Evolutionary conservation across 2,329 filamentous ascomycete genomes (phyloP).

Genomic region (Epichloe uncinata): DNA sequence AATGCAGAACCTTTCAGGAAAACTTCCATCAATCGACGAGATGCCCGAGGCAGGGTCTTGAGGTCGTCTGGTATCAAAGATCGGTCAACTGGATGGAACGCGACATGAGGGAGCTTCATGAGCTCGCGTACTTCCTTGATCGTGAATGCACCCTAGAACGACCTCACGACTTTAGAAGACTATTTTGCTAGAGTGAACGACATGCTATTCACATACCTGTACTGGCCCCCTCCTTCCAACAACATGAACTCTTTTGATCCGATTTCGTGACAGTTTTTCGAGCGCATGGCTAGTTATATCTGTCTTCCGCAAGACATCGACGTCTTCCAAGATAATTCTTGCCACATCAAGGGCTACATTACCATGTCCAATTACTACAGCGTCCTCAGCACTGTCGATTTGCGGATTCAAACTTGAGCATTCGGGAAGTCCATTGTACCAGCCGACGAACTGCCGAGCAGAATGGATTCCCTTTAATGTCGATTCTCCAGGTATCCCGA

Average conservation of each 20-base stretch:
- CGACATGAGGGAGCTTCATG: constrained; percentile 59
- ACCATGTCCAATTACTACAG: constrained; percentile 82
- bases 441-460: constrained; percentile 86
- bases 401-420: constrained; percentile 60
- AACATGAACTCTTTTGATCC: constrained; percentile 67
- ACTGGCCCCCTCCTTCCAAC: constrained; percentile 80
- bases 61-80: constrained; percentile 54
- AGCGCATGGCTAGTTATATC: constrained; percentile 84
- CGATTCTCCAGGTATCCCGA: constrained; percentile 71
- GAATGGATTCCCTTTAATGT: constrained; percentile 64
- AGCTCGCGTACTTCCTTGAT: constrained; percentile 91
- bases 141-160: constrained; percentile 66
- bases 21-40: constrained; percentile 67
- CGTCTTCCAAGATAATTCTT: constrained; percentile 65
- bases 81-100: constrained; percentile 55
- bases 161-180: not conserved
- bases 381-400: constrained; percentile 63
- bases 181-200: not conserved
- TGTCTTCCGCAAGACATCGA: constrained; percentile 62
- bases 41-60: constrained; percentile 58
- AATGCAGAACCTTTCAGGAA: constrained; percentile 59
- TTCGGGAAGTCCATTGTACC: constrained; percentile 94
- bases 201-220: constrained; percentile 42
- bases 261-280: constrained; percentile 57
- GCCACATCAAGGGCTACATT: constrained; percentile 95